Base-by-base conservation (phyloP, 2,329 filamentous ascomycete species). In the Epichloe typhina region DNA sequence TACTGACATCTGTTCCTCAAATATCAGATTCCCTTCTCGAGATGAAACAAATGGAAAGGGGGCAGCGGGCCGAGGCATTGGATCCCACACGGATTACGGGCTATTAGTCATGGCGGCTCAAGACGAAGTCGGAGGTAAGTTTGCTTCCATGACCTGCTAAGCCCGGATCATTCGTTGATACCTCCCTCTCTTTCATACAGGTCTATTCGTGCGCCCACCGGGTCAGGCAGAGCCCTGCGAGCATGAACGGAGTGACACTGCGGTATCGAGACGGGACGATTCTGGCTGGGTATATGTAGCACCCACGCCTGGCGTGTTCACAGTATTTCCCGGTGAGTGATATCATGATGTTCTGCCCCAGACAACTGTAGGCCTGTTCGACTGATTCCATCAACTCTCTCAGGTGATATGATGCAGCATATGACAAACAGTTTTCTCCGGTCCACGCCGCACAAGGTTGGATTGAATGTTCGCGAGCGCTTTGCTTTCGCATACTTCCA, bases 401-500 rank as follows among this genome's bases (percentile, higher is more conserved):
- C 46, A 70, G 72, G 73, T 9, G 72, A 75, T 54, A 75, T 76
- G 69, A 69, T 76, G 69, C 71, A 75, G 53, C 73, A 73, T 57
- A 64, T 76, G 54, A 75, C 72, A 36, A 66, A 67, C 57, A 67
- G 65, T 33, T 63, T 63, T 54, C 65, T 75, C 5, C 70, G 64
- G 4, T 73, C 72, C 2, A 75, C 72, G 0, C 71, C 68, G 2
- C 72, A 75, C 62, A 75, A 75, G 58, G 72, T 75, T 39, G 73
- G 72, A 2, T 63, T 76, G 46, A 75, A 76, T 58, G 70, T 64
- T 1, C 57, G 62, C 4, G 71, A 75, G 57, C 66, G 72, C 4
- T 74, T 70, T 39, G 67, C 72, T 0, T 73, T 74, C 55, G 72
- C 72, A 5, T 75, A 75, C 56, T 75, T 75, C 57, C 72, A 75